A percentile compares a stretch with the other conserved stretches of the same genome.
Conservation (phyloP, 257 asterid genomes). For the Ligustrum vulgare region DNA sequence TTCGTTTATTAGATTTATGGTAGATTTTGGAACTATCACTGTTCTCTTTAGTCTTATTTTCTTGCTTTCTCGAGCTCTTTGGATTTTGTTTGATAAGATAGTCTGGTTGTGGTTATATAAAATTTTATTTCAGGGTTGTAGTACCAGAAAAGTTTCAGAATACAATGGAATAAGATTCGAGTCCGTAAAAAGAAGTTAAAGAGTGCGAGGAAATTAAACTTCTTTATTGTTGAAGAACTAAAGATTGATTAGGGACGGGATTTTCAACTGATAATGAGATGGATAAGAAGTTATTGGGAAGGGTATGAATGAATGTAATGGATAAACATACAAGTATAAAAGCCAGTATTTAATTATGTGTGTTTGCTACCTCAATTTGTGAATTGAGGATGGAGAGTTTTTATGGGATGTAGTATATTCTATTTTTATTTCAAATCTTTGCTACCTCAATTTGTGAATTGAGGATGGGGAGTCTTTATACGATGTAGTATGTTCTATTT, state of each 20-base stretch:
- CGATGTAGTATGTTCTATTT: background rate
- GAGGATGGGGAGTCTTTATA: background rate
- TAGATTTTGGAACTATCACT: background rate
- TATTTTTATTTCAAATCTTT: background rate
- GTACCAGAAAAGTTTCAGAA: background rate
- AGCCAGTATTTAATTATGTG: background rate
- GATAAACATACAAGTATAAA: slow-evolving; percentile 16
- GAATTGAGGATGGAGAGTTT: background rate
- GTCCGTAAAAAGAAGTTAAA: background rate
- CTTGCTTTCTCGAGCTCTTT: background rate
- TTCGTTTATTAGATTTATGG: background rate
- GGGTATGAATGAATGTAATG: background rate
- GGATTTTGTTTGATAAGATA: slow-evolving; percentile 17
- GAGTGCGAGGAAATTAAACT: slow-evolving; percentile 8
- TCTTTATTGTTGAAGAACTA: background rate
- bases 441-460: background rate
- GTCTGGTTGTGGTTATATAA: background rate
- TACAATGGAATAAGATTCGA: background rate
- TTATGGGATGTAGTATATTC: background rate
- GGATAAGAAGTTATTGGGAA: background rate
- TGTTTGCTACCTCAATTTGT: background rate
- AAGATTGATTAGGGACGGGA: slow-evolving; percentile 11
- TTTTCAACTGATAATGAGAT: slow-evolving; percentile 7
- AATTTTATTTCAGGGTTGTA: background rate
- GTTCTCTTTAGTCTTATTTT: too few relatives aligned